Evolutionary conservation across 2,329 filamentous ascomycete species (phyloP).

Genomic region (Botrytis sinoallii): DNA sequence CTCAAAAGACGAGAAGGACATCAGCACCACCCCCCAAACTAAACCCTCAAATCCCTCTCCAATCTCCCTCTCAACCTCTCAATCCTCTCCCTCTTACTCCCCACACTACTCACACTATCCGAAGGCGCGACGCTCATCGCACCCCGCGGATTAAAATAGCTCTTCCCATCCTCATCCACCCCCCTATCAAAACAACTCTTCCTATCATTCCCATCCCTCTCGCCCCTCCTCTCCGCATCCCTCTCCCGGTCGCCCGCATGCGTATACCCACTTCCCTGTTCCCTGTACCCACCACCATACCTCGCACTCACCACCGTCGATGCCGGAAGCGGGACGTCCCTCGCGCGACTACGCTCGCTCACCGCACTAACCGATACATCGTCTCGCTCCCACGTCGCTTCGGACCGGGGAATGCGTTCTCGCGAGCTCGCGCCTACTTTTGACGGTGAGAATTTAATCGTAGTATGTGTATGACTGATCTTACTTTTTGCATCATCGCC

Average conservation of each 20-base stretch:
- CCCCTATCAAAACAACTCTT: not conserved
- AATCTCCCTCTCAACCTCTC: slow-evolving; percentile 19
- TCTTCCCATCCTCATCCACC: slow-evolving; percentile 11
- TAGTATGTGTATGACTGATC: slow-evolving; percentile 8
- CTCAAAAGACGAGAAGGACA: not conserved
- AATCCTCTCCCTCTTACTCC: slow-evolving; percentile 38
- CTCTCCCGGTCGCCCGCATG: not conserved
- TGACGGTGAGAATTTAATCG: slow-evolving; percentile 9
- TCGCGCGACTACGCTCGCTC: slow-evolving; percentile 1
- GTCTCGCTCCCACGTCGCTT: slow-evolving; percentile 17
- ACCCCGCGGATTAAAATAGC: slow-evolving; percentile 40
- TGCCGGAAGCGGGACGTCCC: slow-evolving; percentile 24
- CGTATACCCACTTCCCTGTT: slow-evolving; percentile 7
- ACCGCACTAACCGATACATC: not conserved
- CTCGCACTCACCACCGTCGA: slow-evolving; percentile 6
- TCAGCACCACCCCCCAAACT: not conserved
- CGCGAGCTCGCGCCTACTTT: not conserved
- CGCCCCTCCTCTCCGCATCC: slow-evolving; percentile 34
- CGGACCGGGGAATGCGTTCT: slow-evolving; percentile 7
- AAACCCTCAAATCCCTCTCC: slow-evolving; percentile 20
- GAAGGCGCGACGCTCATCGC: slow-evolving; percentile 54
- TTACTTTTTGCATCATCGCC: slow-evolving; percentile 4
- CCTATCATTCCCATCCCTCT: slow-evolving; percentile 39
- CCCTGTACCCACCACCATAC: slow-evolving; percentile 13
- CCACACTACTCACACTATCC: slow-evolving; percentile 62